These are phyloP conservation scores for Purpureocillium takamizusanense DNA, from an alignment of 2,329 filamentous ascomycete species.

Conservation along the genomic window DNA sequence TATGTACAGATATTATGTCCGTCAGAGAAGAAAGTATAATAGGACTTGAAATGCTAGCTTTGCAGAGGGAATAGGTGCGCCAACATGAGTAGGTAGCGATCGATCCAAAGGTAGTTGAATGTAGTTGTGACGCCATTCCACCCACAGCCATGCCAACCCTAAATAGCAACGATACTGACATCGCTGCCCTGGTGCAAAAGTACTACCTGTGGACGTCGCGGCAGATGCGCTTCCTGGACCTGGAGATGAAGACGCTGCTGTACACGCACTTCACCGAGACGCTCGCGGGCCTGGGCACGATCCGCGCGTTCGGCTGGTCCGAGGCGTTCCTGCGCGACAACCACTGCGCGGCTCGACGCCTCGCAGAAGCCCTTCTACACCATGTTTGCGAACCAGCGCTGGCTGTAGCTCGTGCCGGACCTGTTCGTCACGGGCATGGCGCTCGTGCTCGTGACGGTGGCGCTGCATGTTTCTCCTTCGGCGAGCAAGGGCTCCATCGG, in stretches of 20 bases:
- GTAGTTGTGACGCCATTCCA: too few species aligned
- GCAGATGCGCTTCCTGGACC: slow-evolving; percentile 40
- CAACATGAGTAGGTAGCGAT: too few species aligned
- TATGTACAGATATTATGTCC: too few species aligned
- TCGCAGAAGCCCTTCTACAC: slow-evolving; percentile 42
- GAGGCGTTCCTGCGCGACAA: slow-evolving; percentile 23
- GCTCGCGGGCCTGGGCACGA: slow-evolving; percentile 34
- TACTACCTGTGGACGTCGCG: slow-evolving; percentile 43
- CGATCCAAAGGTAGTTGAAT: too few species aligned
- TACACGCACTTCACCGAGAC: slow-evolving; percentile 43
- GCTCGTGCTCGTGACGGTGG: slow-evolving; percentile 33
- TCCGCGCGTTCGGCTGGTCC: slow-evolving; percentile 42
- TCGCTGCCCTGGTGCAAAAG: slow-evolving; percentile 32
- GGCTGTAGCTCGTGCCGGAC: slow-evolving; percentile 38
- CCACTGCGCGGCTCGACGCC: slow-evolving; percentile 24
- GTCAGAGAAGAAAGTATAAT: too few species aligned
- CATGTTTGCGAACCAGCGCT: slow-evolving; percentile 38
- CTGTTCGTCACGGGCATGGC: slow-evolving; percentile 38
- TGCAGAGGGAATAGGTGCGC: too few species aligned
- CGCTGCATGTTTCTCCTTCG: slow-evolving; percentile 17
- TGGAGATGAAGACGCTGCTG: slow-evolving; percentile 39
- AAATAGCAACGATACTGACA: too few species aligned
- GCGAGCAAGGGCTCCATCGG: slow-evolving; percentile 21
- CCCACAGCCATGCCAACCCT: too few species aligned
- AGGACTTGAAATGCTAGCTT: too few species aligned